Percentiles rank a stretch among this genome's conserved stretches.
Evolutionary conservation across 805 yeast species (phyloP).

Genomic region (Saccharomycopsis sp.): DNA sequence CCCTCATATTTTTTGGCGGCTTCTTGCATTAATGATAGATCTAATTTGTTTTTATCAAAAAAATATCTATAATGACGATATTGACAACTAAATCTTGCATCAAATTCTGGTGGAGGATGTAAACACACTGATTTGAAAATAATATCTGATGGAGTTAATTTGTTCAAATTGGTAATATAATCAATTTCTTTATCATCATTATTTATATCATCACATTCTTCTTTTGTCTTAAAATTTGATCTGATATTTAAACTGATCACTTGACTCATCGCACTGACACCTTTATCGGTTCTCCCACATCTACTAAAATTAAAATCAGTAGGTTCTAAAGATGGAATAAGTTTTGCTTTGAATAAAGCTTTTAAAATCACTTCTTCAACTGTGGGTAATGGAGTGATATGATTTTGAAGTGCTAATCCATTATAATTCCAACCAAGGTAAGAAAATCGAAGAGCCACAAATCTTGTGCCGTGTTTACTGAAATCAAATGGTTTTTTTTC

Average conservation of each 20-base stretch:
- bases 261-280: constrained; percentile 82
- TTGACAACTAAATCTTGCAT: constrained; percentile 88
- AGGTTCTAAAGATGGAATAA: constrained; percentile 53
- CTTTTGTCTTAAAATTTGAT: constrained; percentile 44
- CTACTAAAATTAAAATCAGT: constrained; percentile 60
- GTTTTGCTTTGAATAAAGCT: constrained; percentile 56
- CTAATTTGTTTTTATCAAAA: constrained; percentile 45
- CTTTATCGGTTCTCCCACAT: constrained; percentile 41
- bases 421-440: constrained; percentile 93
- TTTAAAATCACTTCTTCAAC: constrained; percentile 70
- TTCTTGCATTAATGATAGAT: constrained; percentile 53
- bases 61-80: constrained; percentile 79
- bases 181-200: constrained; percentile 65
- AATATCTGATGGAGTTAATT: constrained; percentile 71
- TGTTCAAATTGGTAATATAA: constrained; percentile 66
- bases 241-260: constrained; percentile 75
- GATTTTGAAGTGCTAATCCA: constrained; percentile 78
- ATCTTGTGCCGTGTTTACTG: constrained; percentile 48
- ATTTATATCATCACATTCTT: constrained; percentile 46
- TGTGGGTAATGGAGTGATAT: constrained; percentile 70
- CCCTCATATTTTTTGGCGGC: constrained; percentile 63
- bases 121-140: constrained; percentile 73
- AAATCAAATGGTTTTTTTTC: too few relatives aligned
- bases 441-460: constrained; percentile 73
- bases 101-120: constrained; percentile 73